Evolutionary conservation across 2,329 filamentous ascomycete species (phyloP).

Genomic region (Colletotrichum kahawae): DNA sequence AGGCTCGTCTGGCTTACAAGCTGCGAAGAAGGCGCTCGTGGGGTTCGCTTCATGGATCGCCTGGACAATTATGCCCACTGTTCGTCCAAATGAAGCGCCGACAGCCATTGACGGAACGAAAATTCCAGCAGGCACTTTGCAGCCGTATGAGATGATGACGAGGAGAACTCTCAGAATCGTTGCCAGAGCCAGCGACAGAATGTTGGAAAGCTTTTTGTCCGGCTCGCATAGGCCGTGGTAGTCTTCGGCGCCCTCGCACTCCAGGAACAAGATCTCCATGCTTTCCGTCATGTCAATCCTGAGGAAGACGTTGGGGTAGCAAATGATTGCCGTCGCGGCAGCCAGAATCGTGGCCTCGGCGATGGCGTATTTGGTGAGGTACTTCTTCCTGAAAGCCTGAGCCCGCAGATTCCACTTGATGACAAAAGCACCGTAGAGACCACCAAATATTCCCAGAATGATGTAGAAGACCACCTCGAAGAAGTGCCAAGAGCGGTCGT

Average conservation of each 20-base stretch:
- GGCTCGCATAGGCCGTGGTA: constrained; percentile 89
- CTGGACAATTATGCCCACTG: constrained; percentile 94
- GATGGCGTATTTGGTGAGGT: constrained; percentile 82
- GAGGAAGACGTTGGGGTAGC: constrained; percentile 94
- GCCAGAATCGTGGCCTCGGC: constrained; percentile 87
- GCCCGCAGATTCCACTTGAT: constrained; percentile 96
- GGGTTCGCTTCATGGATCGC: constrained; percentile 86
- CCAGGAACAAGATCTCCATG: constrained; percentile 96
- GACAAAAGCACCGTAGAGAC: constrained; percentile 93
- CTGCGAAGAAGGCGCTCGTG: constrained; percentile 80
- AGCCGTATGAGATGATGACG: constrained; percentile 95
- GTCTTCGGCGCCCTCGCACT: constrained; percentile 88
- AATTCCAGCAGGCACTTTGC: constrained; percentile 96
- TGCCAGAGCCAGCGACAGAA: constrained; percentile 78
- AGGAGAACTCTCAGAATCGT: constrained; percentile 82
- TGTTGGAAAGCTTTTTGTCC: constrained; percentile 77
- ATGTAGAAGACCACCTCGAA: constrained; percentile 94
- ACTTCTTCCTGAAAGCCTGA: constrained; percentile 93
- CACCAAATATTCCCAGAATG: constrained; percentile 89
- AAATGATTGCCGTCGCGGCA: constrained; percentile 84
- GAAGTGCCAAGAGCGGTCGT: constrained; percentile 97
- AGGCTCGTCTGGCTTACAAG: constrained; percentile 88
- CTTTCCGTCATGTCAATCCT: constrained; percentile 99
- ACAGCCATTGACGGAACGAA: constrained; percentile 99
- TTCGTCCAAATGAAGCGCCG: constrained; percentile 90